Evolutionary conservation across 1,284 basidiomycete genomes (phyloP), one percentile per base, ranked within the genome.

Genomic region (Cutaneotrichosporon cutaneum): DNA sequence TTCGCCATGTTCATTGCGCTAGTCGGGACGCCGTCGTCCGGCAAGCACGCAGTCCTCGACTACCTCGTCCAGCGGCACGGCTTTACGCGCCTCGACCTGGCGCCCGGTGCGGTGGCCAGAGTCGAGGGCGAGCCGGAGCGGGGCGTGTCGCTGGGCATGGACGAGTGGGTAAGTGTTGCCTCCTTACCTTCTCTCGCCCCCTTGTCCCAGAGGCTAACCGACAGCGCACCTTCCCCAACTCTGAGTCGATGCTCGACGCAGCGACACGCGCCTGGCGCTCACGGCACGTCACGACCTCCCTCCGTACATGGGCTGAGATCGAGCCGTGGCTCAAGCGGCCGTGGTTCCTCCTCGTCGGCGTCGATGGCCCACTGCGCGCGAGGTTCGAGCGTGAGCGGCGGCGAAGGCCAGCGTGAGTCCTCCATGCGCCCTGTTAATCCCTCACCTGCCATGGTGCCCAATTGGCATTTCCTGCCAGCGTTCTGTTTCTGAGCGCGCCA

Each of bases 321-420:
- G 82, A 94, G 45, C 80, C 83, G 51, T 98, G 97, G 72, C 77
- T 87, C 42, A 94, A 89, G 73, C 83, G 96, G 10, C 95, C 95
- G 0, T 98, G 93, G 76, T 94, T 97, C 74, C 81, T 97, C 71
- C 84, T 97, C 33, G 81, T 97, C 42, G 85, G 82, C 52, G 84
- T 95, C n/a, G 92, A 97, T 64, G 94, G 90, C 0, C 94, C 94
- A 0, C 72, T 95, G 26, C 74, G 87, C 27, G 70, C 77, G 10
- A 68, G 83, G 24, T 83, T 72, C 65, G 55, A 64, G 51, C 63
- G 82, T 11, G 77, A 79, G 51, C 36, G 21, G 42, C 26, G 24
- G 27, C 26, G 59, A 24, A 10, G 47, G 21, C 45, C 42, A 13
- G 30, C n/a, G 51, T 60, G 32, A 22, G 58, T 60, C 2, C 10